phyloP scores from a whole-genome alignment of 208 protist genomes.

The Porcisia hertigi region DNA sequence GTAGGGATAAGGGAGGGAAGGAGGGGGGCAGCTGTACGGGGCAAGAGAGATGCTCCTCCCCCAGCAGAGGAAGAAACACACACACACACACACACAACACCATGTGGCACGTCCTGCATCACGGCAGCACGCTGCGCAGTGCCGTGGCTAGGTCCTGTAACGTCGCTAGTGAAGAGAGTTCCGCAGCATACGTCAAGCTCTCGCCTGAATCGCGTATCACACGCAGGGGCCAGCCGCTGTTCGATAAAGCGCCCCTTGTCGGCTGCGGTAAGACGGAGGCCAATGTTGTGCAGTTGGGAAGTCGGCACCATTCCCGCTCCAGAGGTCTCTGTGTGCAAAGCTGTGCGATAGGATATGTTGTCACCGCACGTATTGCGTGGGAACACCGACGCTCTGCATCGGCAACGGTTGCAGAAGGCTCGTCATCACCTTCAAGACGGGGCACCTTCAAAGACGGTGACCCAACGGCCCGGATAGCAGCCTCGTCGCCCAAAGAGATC shows the following conservation, averaged over 20 bases:
- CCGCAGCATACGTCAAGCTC: background rate
- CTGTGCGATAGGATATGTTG: background rate
- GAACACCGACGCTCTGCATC: background rate
- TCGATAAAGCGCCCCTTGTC: background rate
- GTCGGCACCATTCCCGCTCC: slow-evolving; percentile 17
- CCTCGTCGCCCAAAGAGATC: background rate
- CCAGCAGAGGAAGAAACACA: background rate
- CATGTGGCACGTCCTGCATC: background rate
- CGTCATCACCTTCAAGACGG: background rate
- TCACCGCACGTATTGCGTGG: background rate
- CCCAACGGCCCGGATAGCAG: background rate
- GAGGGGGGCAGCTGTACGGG: background rate
- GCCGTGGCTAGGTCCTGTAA: slow-evolving; percentile 20
- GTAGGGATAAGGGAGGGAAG: background rate
- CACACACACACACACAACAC: background rate
- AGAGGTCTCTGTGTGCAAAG: slow-evolving; percentile 11
- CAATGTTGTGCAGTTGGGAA: slow-evolving; percentile 15
- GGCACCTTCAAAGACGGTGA: background rate
- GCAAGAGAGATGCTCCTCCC: background rate
- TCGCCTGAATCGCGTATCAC: background rate
- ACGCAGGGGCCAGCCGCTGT: slow-evolving; percentile 22
- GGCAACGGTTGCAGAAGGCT: background rate
- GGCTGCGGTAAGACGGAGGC: slow-evolving; percentile 9
- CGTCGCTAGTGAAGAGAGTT: slow-evolving; percentile 13
- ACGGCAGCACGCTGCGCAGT: slow-evolving; percentile 10